Evolutionary conservation across 2,329 filamentous ascomycete genomes (phyloP), one percentile per base, ranked within the genome.

Genomic region (Aspergillus nomiae): DNA sequence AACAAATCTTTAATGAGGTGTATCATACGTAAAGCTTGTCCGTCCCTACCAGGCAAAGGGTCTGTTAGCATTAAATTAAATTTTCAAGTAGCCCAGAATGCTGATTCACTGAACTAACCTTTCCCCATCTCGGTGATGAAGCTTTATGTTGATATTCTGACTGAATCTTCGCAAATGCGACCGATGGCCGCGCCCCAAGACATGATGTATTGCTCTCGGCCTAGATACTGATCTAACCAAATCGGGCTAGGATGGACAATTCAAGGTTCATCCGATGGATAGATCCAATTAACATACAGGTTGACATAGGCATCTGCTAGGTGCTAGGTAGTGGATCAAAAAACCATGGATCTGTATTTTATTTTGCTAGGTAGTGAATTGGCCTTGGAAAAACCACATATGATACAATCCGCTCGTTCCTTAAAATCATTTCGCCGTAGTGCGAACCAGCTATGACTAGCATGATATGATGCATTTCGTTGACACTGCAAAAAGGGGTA

Each of bases 1-100:
- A 41, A 50, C 67, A 28, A 32, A 53, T 62, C 19, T 55, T 55
- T 26, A 14, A 16, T 21, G 19, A 21, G 57, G 38, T 24, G 55
- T 61, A 54, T 62, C 77, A 60, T 81, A 83, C 81, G 65, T 83
- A 83, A 60, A 83, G 77, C 64, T 83, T 83, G 70, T 83, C 81
- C 57, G 81, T 83, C 73, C 81, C 81, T 83, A 51, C 11, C 34
- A 8, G n/a, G 12, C n/a, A 41, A 38, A 36, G 30, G 3, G 8
- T 46, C 36, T 36, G n/a, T 60, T 36, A 58, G 48, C 21, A 32
- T 41, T 16, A 28, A 38, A 34, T 48, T 32, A 48, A 57, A 16
- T 12, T 28, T 36, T 38, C 3, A 46, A 45, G 19, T n/a, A 24
- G 2, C 10, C 19, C 7, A 14, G 4, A 7, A 1, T 6, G 8